Percentiles rank a stretch among this genome's conserved stretches.
Conservation (phyloP, 2,329 filamentous ascomycete species). For the Simplicillium sp. region DNA sequence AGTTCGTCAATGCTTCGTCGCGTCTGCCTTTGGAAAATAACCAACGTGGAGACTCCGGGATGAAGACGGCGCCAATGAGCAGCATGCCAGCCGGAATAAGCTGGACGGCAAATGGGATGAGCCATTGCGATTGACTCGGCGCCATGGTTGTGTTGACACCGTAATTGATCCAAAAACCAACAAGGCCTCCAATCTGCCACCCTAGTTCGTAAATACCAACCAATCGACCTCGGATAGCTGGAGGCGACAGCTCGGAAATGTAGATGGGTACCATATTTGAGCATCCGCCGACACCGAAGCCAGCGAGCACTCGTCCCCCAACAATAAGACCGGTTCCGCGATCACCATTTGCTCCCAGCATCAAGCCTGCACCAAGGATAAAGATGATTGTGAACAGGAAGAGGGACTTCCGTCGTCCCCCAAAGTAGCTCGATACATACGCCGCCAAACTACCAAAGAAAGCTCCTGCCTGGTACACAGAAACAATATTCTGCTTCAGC, state of each 20-base stretch:
- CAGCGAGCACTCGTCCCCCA: constrained; percentile 52
- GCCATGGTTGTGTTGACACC: constrained; percentile 44
- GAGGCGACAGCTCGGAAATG: constrained; percentile 50
- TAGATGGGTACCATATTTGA: constrained; percentile 57
- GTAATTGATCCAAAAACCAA: constrained; percentile 60
- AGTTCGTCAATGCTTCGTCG: constrained; percentile 46
- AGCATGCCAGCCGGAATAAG: constrained; percentile 57
- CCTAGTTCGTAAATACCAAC: constrained; percentile 60
- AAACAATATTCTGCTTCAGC: constrained; percentile 67
- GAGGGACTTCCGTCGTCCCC: constrained; percentile 58
- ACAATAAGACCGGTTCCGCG: constrained; percentile 57
- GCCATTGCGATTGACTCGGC: constrained; percentile 45
- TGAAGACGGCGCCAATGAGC: constrained; percentile 47
- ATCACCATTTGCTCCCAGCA: constrained; percentile 54
- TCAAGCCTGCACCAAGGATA: constrained; percentile 60
- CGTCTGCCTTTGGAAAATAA: constrained; percentile 52
- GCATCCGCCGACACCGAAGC: constrained; percentile 52
- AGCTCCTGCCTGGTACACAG: constrained; percentile 71
- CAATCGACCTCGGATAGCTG: constrained; percentile 53
- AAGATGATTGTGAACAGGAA: constrained; percentile 54
- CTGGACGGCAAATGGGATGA: constrained; percentile 57
- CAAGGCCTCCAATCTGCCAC: constrained; percentile 53
- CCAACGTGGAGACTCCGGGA: constrained; percentile 61
- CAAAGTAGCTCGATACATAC: constrained; percentile 55
- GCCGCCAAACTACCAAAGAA: constrained; percentile 72